Conservation (phyloP, 2,329 filamentous ascomycete genomes). For the Ilyonectria sp. region DNA sequence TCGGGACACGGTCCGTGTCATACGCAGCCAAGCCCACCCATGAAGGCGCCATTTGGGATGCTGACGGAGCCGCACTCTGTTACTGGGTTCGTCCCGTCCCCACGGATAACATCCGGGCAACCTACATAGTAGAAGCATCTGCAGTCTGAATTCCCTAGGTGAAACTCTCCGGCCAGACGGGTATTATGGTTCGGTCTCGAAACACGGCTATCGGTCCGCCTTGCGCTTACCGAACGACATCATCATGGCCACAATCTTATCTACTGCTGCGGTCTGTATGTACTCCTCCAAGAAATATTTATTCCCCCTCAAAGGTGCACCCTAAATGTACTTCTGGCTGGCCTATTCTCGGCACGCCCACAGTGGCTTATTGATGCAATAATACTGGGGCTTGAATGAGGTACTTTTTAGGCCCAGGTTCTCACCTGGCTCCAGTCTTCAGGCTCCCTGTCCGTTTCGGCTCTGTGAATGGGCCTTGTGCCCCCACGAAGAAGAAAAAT, state of each 20-base stretch:
- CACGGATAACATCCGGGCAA: constrained; percentile 1
- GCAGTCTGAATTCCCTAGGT: constrained; percentile 15
- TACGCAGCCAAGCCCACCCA: constrained; percentile 28
- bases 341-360: constrained; percentile 27
- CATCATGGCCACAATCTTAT: not conserved
- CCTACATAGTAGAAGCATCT: not conserved
- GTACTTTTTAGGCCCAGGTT: constrained; percentile 34
- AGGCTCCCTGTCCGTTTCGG: not conserved
- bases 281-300: not conserved
- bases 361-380: constrained; percentile 30
- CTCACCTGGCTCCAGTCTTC: constrained; percentile 30
- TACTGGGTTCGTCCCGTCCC: constrained; percentile 26
- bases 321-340: constrained; percentile 10
- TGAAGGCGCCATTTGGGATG: constrained; percentile 35
- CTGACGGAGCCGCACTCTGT: constrained; percentile 32
- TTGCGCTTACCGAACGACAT: not conserved
- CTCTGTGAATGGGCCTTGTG: constrained; percentile 20
- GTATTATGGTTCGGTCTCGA: constrained; percentile 2
- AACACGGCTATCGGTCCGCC: constrained; percentile 10
- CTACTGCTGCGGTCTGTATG: not conserved
- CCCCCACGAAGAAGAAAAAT: constrained; percentile 13
- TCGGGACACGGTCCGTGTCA: constrained; percentile 22
- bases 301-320: not conserved
- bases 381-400: constrained; percentile 30
- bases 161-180: constrained; percentile 17